These are phyloP conservation scores for Rhinocladiella similis DNA, from an alignment of 2,329 filamentous ascomycete genomes.

Conservation along the genomic window DNA sequence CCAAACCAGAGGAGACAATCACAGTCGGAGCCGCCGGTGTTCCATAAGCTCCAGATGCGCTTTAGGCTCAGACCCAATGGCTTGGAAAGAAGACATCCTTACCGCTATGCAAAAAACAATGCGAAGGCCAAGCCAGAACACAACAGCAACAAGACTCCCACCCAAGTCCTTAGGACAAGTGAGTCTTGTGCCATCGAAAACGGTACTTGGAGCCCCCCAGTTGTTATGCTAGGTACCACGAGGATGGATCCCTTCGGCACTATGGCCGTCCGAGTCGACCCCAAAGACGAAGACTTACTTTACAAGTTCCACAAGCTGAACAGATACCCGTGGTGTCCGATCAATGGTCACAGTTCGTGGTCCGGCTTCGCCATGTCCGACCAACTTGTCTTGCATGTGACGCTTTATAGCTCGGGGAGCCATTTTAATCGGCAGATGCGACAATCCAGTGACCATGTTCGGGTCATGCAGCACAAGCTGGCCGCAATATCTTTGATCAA, in stretches of 20 bases:
- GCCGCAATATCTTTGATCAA: slow-evolving; percentile 21
- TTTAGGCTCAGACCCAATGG: too few relatives aligned
- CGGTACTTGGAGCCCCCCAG: too few relatives aligned
- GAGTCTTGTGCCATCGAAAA: not conserved
- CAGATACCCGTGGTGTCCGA: slow-evolving; percentile 19
- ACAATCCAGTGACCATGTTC: slow-evolving; percentile 1
- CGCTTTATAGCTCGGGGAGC: slow-evolving; percentile 17
- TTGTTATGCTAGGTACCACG: too few relatives aligned
- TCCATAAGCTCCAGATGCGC: too few relatives aligned
- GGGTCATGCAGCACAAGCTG: slow-evolving; percentile 15
- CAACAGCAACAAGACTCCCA: too few relatives aligned
- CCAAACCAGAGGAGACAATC: slow-evolving; percentile 20
- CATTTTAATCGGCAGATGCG: slow-evolving; percentile 6
- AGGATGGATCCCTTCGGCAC: slow-evolving; percentile 16
- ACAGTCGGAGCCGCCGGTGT: slow-evolving; percentile 6
- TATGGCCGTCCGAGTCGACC: slow-evolving; percentile 2
- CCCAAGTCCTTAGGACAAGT: too few relatives aligned
- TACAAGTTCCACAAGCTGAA: slow-evolving; percentile 7
- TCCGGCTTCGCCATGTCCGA: slow-evolving; percentile 15
- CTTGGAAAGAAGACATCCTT: too few relatives aligned
- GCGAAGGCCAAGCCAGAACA: too few relatives aligned
- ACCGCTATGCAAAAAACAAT: too few relatives aligned
- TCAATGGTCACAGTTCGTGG: slow-evolving; percentile 18
- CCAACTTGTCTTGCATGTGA: slow-evolving; percentile 21
- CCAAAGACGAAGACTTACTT: slow-evolving; percentile 7